phyloP scores from a whole-genome alignment of 73 alveolate species.

The Tetrahymena borealis region DNA sequence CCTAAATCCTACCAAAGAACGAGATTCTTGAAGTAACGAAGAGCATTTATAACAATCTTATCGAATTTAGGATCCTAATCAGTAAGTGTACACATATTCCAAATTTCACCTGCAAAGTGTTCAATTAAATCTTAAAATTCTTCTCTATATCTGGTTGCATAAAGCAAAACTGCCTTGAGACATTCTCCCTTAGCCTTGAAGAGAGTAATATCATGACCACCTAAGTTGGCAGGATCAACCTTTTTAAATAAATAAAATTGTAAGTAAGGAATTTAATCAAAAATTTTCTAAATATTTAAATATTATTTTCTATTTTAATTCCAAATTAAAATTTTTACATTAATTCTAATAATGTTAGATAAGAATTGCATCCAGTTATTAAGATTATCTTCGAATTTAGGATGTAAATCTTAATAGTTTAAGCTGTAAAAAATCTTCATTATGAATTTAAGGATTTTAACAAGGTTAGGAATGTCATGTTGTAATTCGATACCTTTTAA shows the following conservation, averaged over 20 bases:
- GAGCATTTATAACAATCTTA: conserved; percentile 31
- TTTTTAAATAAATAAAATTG: no score
- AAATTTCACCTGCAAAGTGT: conserved; percentile 32
- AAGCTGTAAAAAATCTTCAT: neutral
- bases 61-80: conserved; percentile 13
- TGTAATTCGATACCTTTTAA: neutral
- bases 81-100: conserved; percentile 22
- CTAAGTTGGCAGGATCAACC: neutral
- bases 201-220: neutral
- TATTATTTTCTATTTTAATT: neutral
- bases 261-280: no score
- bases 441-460: neutral
- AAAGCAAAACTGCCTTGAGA: conserved; percentile 17
- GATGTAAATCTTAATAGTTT: conserved; percentile 33
- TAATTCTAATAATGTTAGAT: neutral
- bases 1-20: conserved; percentile 27
- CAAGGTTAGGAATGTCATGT: neutral
- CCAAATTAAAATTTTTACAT: neutral
- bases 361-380: conserved; percentile 32
- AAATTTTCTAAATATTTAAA: neutral
- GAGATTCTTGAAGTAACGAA: conserved; percentile 12
- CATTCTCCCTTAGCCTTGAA: conserved; percentile 40
- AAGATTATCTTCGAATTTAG: conserved; percentile 32
- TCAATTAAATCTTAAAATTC: conserved; percentile 21
- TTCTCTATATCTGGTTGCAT: conserved; percentile 38